Base-by-base conservation (phyloP, 345 rosid species). In the Melaleuca alternifolia region DNA sequence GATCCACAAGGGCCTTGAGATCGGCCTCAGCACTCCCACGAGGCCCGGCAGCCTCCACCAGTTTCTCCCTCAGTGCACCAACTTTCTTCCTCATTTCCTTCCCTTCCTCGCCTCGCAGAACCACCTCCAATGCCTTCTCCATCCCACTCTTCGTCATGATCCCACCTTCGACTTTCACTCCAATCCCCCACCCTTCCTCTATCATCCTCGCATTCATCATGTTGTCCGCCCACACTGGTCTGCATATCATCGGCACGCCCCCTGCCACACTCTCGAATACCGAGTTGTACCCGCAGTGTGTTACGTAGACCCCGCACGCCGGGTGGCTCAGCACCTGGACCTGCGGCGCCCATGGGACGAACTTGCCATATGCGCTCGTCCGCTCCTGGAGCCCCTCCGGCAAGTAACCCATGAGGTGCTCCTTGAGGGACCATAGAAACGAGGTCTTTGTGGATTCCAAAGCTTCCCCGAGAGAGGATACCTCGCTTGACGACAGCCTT, bases 261-360 rank as follows among this genome's bases (percentile, higher is more conserved):
- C 91, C 89, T 0, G 90, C 87, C 1, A 94, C 84, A 51, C 96
- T 93, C 88, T 93, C 95, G 11, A 89, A 46, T 88, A 93, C 89
- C 0, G 93, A 93, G 89, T 91, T 91, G 86, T 90, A 92, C 37
- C 96, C 96, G 59, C 93, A 87, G 81, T 93, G 94, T 2, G 95
- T 92, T 88, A 93, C 89, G 76, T 90, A 92, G 53, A 89, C 92
- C 11, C 91, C 89, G 20, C 56, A 85, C 1, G 96, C 92, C 12
- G 50, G 77, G 82, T 92, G 97, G 50, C 86, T 86, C 84, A 96
- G 65, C 2, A 94, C 89, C 24, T 85, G 83, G n/a, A 37, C 85
- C 83, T 94, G 98, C 2, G 96, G 98, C 11, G 94, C 93, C 95
- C 94, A 92, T 3, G 92, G 54, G 76, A 93, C 96, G 21, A 95